Evolutionary conservation across 495 filamentous ascomycete species (phyloP).

Genomic region (Evansstolkia leycettana): DNA sequence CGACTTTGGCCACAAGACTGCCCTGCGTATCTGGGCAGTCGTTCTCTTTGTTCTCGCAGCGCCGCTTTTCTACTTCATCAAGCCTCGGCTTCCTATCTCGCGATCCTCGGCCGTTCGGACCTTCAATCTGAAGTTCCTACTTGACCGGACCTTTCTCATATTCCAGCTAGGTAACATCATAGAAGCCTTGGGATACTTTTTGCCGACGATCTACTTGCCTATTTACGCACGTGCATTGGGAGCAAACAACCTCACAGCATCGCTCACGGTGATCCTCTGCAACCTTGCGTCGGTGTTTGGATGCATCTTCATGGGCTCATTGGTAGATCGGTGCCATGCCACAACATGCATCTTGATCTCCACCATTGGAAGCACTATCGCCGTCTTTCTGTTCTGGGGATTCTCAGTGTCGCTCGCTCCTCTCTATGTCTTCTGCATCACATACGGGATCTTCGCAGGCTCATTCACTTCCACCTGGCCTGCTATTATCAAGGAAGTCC

Average conservation of each 20-base stretch:
- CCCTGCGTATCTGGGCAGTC: too few relatives aligned
- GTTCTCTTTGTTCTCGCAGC: background rate
- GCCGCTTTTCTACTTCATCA: background rate
- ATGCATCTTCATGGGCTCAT: constrained; percentile 42
- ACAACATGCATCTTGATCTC: constrained; percentile 47
- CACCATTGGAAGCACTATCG: constrained; percentile 42
- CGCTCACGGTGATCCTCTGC: constrained; percentile 42
- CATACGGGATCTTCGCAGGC: constrained; percentile 61
- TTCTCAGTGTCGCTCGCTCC: constrained; percentile 27
- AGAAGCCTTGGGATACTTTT: constrained; percentile 47
- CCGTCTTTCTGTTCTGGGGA: constrained; percentile 59
- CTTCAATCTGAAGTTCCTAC: constrained; percentile 36
- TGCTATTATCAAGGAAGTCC: constrained; percentile 40
- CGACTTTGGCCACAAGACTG: too few relatives aligned
- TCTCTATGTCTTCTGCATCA: constrained; percentile 51
- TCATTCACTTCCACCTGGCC: constrained; percentile 48
- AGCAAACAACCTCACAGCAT: constrained; percentile 18
- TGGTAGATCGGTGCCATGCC: constrained; percentile 49
- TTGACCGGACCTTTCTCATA: constrained; percentile 31
- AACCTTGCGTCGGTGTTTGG: constrained; percentile 47
- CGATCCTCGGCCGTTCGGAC: constrained; percentile 14
- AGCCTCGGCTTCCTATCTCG: background rate
- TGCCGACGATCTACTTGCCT: constrained; percentile 48
- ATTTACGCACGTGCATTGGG: constrained; percentile 38
- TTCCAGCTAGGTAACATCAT: constrained; percentile 42